A percentile compares a stretch with the other conserved stretches of the same genome.
Evolutionary conservation across 257 asterid genomes (phyloP).

Genomic region (Jasminum sambac): DNA sequence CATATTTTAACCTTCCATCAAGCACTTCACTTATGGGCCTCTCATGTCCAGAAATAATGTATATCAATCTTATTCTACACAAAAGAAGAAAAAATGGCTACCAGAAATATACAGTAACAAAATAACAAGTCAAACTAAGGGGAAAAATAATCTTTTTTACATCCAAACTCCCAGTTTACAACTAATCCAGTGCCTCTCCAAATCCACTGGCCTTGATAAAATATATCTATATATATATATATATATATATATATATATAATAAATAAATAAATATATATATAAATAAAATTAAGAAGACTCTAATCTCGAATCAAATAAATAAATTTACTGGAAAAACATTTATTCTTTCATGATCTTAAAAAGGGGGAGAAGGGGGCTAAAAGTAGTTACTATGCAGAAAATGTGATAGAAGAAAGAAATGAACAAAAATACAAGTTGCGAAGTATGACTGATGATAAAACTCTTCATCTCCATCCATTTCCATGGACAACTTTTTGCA

Average conservation of each 20-base stretch:
- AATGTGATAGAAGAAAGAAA: background rate
- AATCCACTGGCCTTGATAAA: slow-evolving; percentile 2
- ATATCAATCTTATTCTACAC: background rate
- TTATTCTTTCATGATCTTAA: background rate
- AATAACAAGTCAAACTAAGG: slow-evolving; percentile 15
- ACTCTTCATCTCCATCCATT: background rate
- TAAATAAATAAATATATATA: no score
- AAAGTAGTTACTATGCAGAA: background rate
- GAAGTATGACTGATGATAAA: no score
- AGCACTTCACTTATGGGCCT: background rate
- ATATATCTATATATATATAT: no score
- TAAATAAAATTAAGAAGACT: background rate
- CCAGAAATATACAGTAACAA: background rate
- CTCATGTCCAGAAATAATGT: background rate
- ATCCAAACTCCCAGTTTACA: background rate
- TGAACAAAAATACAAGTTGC: no score
- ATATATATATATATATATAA: no score
- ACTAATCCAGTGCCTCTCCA: background rate
- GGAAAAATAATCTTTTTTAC: background rate
- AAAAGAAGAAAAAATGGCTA: background rate
- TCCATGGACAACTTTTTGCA: slow-evolving; percentile 11
- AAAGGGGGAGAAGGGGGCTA: background rate
- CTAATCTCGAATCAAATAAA: background rate
- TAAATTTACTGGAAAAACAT: slow-evolving; percentile 3
- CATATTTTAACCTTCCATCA: slow-evolving; percentile 1